Percentiles rank a stretch among this genome's conserved stretches.
phyloP scores from a whole-genome alignment of 2,329 filamentous ascomycete species.

The Sphaceloma murrayae region DNA sequence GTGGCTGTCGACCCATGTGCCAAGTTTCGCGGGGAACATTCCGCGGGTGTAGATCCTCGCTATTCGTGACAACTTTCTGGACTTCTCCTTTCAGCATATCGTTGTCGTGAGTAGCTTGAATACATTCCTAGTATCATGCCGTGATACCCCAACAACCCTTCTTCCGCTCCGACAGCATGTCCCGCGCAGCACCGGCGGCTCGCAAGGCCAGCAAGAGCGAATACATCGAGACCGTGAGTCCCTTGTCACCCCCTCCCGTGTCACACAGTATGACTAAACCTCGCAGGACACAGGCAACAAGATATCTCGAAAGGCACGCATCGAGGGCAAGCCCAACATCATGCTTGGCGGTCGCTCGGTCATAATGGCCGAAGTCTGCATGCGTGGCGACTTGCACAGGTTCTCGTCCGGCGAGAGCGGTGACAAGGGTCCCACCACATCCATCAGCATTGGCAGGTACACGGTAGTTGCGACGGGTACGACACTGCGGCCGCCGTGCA shows the following conservation, averaged over 20 bases:
- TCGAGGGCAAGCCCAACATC: conserved; percentile 95
- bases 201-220: conserved; percentile 69
- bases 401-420: conserved; percentile 33
- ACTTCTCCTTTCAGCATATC: too few species aligned
- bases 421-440: conserved; percentile 32
- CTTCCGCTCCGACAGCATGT: conserved; percentile 27
- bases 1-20: conserved; percentile 6
- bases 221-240: conserved; percentile 86
- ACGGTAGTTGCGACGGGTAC: conserved; percentile 75
- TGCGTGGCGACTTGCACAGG: conserved; percentile 74
- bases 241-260: background rate
- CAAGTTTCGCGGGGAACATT: conserved; percentile 6
- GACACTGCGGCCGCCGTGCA: conserved; percentile 71
- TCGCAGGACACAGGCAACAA: conserved; percentile 92
- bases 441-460: conserved; percentile 83
- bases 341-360: conserved; percentile 91
- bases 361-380: conserved; percentile 88
- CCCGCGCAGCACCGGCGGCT: conserved; percentile 31
- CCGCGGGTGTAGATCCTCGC: background rate
- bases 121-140: too few species aligned
- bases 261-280: background rate
- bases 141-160: background rate
- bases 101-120: too few species aligned
- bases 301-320: conserved; percentile 81
- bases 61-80: too few species aligned